Conservation (phyloP, 352 stramenopile genomes). For the Saprolegnia diclina region DNA sequence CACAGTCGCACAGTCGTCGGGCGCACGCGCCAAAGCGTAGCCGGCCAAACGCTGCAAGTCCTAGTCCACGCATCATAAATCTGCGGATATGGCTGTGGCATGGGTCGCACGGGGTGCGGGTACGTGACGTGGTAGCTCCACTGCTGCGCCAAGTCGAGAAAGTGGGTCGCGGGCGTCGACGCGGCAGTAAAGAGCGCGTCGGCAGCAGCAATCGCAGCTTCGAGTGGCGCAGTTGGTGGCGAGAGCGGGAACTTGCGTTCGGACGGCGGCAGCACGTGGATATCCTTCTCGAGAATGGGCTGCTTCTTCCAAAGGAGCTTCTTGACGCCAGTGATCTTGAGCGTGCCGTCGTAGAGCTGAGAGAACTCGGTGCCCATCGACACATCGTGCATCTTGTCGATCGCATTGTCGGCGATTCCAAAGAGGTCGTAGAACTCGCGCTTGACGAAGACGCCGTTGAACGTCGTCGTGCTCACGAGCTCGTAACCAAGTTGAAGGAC, state of each 20-base stretch:
- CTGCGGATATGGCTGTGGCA: too few relatives aligned
- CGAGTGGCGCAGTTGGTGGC: constrained; percentile 14
- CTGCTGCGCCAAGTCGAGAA: constrained; percentile 2
- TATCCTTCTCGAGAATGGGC: constrained; percentile 30
- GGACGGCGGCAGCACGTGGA: constrained; percentile 31
- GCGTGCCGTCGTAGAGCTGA: constrained; percentile 76
- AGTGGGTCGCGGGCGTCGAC: background rate
- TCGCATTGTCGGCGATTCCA: constrained; percentile 43
- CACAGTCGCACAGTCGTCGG: background rate
- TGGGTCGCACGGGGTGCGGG: constrained; percentile 22
- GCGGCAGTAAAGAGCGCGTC: background rate
- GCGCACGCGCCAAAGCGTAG: background rate
- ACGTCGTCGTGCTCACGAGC: constrained; percentile 62
- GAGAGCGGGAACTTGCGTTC: constrained; percentile 32
- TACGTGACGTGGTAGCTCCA: constrained; percentile 26
- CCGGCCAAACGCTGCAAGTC: constrained; percentile 26
- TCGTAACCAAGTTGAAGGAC: constrained; percentile 36
- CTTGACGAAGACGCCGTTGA: constrained; percentile 72
- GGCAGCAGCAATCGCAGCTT: constrained; percentile 22
- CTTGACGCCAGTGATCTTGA: constrained; percentile 67
- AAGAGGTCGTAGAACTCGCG: constrained; percentile 33
- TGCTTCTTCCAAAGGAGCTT: constrained; percentile 59
- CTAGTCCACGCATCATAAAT: constrained; percentile 15
- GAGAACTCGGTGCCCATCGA: constrained; percentile 72
- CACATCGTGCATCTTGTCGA: constrained; percentile 59